Percentiles rank a stretch among this genome's conserved stretches.
Evolutionary conservation across 192 early-diverging fungal species (phyloP).

Genomic region (Kappamyces sp.): DNA sequence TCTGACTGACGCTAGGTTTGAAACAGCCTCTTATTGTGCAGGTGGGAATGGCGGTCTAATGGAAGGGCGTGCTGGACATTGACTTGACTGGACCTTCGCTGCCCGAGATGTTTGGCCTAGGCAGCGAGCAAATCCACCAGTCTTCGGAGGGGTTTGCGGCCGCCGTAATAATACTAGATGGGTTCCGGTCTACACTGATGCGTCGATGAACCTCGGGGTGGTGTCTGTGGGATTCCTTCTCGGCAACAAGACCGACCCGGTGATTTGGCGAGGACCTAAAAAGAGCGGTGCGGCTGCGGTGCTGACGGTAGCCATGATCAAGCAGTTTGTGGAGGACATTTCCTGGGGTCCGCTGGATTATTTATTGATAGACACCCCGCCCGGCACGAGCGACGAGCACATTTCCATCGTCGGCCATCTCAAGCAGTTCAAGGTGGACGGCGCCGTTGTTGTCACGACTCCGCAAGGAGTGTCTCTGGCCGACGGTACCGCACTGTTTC

Average conservation of each 20-base stretch:
- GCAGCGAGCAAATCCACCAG: constrained; percentile 76
- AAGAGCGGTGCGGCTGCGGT: constrained; percentile 27
- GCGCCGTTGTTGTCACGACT: constrained; percentile 88
- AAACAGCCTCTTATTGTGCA: constrained; percentile 32
- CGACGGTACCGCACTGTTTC: constrained; percentile 47
- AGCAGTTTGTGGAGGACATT: constrained; percentile 94
- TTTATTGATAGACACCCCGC: constrained; percentile 92
- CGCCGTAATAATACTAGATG: constrained; percentile 20
- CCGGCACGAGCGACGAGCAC: constrained; percentile 95
- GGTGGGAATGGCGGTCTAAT: too few relatives aligned
- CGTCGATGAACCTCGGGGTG: constrained; percentile 49
- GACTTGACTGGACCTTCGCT: constrained; percentile 95
- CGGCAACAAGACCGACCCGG: constrained; percentile 75
- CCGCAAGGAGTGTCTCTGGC: constrained; percentile 67
- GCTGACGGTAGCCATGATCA: constrained; percentile 61
- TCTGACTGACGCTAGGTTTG: constrained; percentile 25
- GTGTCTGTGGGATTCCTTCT: constrained; percentile 96
- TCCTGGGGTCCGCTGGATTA: constrained; percentile 89
- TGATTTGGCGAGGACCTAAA: constrained; percentile 77
- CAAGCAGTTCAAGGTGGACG: constrained; percentile 68
- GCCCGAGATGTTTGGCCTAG: constrained; percentile 88
- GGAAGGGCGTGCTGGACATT: constrained; percentile 81
- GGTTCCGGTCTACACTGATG: constrained; percentile 43
- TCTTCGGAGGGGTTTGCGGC: constrained; percentile 19
- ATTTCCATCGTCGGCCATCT: constrained; percentile 78